phyloP scores from a whole-genome alignment of 176 grass and related monocot species.

The Musa troglodytarum region DNA sequence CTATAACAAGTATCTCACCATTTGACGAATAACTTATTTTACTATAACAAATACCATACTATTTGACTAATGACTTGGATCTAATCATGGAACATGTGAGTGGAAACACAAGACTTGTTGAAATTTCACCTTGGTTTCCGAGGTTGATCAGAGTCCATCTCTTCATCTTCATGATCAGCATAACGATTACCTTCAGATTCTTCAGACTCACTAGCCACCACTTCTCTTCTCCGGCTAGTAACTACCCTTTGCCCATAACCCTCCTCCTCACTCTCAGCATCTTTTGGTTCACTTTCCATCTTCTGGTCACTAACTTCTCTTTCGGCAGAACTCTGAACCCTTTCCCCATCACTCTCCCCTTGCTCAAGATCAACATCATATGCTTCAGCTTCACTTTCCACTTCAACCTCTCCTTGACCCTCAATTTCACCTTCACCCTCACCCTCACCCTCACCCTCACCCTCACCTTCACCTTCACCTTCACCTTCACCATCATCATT shows the following conservation, averaged over 20 bases:
- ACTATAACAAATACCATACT: too few species aligned
- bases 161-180: conserved; percentile 42
- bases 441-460: conserved; percentile 62
- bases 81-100: neutral
- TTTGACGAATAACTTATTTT: too few species aligned
- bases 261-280: conserved; percentile 64
- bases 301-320: conserved; percentile 52
- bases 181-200: conserved; percentile 79
- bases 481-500: conserved; percentile 29
- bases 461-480: conserved; percentile 22
- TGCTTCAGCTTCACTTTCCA: conserved; percentile 77
- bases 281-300: conserved; percentile 45
- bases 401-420: conserved; percentile 36
- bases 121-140: conserved; percentile 54
- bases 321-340: conserved; percentile 60
- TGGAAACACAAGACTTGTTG: conserved; percentile 1
- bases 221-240: conserved; percentile 63
- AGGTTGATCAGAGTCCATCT: conserved; percentile 35
- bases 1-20: too few species aligned
- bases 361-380: conserved; percentile 44
- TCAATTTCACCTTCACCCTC: conserved; percentile 80
- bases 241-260: conserved; percentile 56
- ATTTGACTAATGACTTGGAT: too few species aligned
- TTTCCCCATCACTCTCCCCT: conserved; percentile 66
- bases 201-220: conserved; percentile 69